Evolutionary conservation across 1,284 basidiomycete species (phyloP).

Genomic region (Papiliotrema terrestris): DNA sequence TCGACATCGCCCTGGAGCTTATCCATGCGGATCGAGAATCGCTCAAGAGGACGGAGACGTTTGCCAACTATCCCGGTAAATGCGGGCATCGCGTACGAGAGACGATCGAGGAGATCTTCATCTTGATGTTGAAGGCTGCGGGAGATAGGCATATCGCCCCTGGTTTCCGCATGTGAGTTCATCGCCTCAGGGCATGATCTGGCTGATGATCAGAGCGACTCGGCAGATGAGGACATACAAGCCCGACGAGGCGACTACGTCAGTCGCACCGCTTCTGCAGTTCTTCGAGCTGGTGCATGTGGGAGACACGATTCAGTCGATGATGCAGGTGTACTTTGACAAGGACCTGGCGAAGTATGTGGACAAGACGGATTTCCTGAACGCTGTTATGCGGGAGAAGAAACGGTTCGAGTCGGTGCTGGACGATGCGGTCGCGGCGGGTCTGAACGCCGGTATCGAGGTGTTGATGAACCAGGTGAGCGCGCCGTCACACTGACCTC

Average conservation of each 20-base stretch:
- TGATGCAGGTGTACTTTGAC: conserved; percentile 97
- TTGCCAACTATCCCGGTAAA: conserved; percentile 75
- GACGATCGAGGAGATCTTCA: conserved; percentile 88
- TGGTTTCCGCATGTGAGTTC: conserved; percentile 74
- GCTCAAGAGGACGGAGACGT: conserved; percentile 87
- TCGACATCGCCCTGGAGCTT: conserved; percentile 85
- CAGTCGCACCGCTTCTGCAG: conserved; percentile 85
- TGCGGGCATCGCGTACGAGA: conserved; percentile 77
- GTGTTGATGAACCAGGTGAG: conserved; percentile 88
- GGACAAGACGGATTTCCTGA: conserved; percentile 88
- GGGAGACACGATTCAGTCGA: conserved; percentile 94
- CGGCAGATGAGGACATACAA: conserved; percentile 82
- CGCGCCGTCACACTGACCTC: too few relatives aligned
- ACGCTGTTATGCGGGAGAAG: conserved; percentile 90
- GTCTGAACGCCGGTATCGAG: conserved; percentile 91
- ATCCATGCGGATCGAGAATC: conserved; percentile 89
- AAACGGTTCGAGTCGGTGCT: conserved; percentile 88
- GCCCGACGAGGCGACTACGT: conserved; percentile 70
- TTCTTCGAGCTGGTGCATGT: conserved; percentile 98
- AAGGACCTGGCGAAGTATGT: conserved; percentile 87
- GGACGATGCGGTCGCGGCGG: conserved; percentile 89
- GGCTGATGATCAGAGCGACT: conserved; percentile 59
- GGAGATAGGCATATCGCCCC: conserved; percentile 74
- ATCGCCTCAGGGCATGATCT: background rate
- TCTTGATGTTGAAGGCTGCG: conserved; percentile 73